Conservation (phyloP, 306 rosid genomes). For the Datisca glomerata region DNA sequence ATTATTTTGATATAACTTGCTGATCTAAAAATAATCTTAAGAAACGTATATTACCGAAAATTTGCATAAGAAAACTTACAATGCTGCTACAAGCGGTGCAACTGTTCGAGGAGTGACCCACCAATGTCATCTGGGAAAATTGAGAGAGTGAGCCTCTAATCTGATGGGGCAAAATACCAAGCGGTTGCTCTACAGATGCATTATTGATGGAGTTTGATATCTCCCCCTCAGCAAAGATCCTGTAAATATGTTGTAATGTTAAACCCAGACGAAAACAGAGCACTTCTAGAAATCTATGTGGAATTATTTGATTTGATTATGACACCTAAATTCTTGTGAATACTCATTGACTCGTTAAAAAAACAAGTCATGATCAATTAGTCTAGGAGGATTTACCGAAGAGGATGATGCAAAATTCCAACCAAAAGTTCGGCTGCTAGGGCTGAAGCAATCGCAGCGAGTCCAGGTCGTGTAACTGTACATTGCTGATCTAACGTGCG, state of each 20-base stretch:
- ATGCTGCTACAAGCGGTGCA: conserved; percentile 83
- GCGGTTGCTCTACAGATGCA: conserved; percentile 64
- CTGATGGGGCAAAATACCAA: conserved; percentile 95
- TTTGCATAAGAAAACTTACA: no score
- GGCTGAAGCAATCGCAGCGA: conserved; percentile 92
- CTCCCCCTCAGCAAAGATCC: conserved; percentile 75
- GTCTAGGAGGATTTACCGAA: conserved; percentile 43
- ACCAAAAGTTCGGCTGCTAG: conserved; percentile 90
- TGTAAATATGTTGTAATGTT: conserved; percentile 19
- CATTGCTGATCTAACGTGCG: conserved; percentile 98
- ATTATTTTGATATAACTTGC: no score
- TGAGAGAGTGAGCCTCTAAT: conserved; percentile 78
- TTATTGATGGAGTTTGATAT: conserved; percentile 20
- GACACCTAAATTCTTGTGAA: conserved; percentile 5
- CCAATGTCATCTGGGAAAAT: conserved; percentile 86
- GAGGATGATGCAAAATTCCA: conserved; percentile 81
- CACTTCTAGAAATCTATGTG: background rate
- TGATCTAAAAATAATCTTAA: no score
- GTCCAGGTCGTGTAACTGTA: conserved; percentile 95
- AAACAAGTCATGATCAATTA: background rate
- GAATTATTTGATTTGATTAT: background rate
- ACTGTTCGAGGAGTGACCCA: conserved; percentile 74
- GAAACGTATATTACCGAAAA: no score
- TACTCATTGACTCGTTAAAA: background rate
- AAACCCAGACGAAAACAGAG: conserved; percentile 7